Evolutionary conservation across 2,329 filamentous ascomycete genomes (phyloP).

Genomic region (Hypoxylon sp.): DNA sequence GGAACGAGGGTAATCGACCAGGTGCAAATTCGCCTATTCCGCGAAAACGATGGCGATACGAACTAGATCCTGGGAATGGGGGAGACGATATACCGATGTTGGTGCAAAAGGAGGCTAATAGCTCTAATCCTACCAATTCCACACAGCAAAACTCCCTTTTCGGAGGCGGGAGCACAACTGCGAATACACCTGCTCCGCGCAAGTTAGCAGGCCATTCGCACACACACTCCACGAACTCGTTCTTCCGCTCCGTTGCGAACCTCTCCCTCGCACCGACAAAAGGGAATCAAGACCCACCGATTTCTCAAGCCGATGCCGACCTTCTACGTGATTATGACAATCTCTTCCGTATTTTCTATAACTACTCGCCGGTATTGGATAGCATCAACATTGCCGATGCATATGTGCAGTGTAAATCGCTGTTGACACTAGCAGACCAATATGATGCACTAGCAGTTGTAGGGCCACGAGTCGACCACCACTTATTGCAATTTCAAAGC

Average conservation of each 20-base stretch:
- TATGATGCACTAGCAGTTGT: slow-evolving; percentile 93
- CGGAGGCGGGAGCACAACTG: slow-evolving; percentile 65
- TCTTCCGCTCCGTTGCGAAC: slow-evolving; percentile 91
- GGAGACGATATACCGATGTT: slow-evolving; percentile 88
- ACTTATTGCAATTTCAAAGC: slow-evolving; percentile 91
- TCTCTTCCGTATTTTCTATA: slow-evolving; percentile 95
- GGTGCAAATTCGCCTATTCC: slow-evolving; percentile 58
- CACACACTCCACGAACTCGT: slow-evolving; percentile 67
- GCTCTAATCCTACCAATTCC: slow-evolving; percentile 36
- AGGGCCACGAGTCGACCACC: slow-evolving; percentile 91
- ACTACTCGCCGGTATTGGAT: slow-evolving; percentile 86
- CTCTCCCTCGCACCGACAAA: slow-evolving; percentile 69
- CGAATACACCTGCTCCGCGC: slow-evolving; percentile 56
- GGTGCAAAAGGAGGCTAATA: slow-evolving; percentile 77
- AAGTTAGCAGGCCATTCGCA: slow-evolving; percentile 72
- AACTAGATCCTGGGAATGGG: slow-evolving; percentile 81
- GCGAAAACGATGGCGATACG: slow-evolving; percentile 84
- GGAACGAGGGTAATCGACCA: slow-evolving; percentile 57
- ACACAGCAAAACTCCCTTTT: slow-evolving; percentile 67
- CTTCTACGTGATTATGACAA: slow-evolving; percentile 94
- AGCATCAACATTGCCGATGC: slow-evolving; percentile 90
- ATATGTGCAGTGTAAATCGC: slow-evolving; percentile 93
- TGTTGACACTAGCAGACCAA: slow-evolving; percentile 90
- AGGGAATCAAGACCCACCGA: slow-evolving; percentile 64
- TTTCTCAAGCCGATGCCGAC: slow-evolving; percentile 77